Conservation (phyloP, 257 asterid genomes). For the Lithospermum erythrorhizon region DNA sequence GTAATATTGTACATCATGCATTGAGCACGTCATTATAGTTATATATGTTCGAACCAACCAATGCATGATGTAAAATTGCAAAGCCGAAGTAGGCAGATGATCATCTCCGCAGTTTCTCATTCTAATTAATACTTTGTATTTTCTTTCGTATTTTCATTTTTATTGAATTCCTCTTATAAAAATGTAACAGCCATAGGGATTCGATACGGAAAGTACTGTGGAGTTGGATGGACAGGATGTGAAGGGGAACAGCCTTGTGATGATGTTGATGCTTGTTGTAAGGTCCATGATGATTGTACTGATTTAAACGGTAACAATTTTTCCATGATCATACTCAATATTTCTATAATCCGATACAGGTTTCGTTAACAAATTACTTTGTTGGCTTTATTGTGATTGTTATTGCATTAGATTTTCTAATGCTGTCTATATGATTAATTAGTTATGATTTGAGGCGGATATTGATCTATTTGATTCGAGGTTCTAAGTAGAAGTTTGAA, state of each 20-base stretch:
- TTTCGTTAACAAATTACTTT: too few relatives aligned
- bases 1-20: too few relatives aligned
- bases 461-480: background rate
- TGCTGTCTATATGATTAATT: too few relatives aligned
- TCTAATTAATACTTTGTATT: background rate
- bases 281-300: slow-evolving; percentile 77
- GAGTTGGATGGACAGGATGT: slow-evolving; percentile 92
- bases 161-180: background rate
- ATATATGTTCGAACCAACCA: too few relatives aligned
- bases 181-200: slow-evolving; percentile 54
- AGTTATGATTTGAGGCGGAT: background rate
- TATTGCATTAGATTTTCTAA: background rate
- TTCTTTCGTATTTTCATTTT: background rate
- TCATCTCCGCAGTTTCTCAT: background rate
- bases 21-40: too few relatives aligned
- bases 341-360: background rate
- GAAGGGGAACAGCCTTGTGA: slow-evolving; percentile 94
- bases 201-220: slow-evolving; percentile 87
- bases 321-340: background rate
- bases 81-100: too few relatives aligned
- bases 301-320: slow-evolving; percentile 47
- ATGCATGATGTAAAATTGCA: too few relatives aligned
- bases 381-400: background rate
- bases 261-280: slow-evolving; percentile 86
- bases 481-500: background rate